phyloP scores from a whole-genome alignment of 2,329 filamentous ascomycete species.

The Calonectria multiphialidica region DNA sequence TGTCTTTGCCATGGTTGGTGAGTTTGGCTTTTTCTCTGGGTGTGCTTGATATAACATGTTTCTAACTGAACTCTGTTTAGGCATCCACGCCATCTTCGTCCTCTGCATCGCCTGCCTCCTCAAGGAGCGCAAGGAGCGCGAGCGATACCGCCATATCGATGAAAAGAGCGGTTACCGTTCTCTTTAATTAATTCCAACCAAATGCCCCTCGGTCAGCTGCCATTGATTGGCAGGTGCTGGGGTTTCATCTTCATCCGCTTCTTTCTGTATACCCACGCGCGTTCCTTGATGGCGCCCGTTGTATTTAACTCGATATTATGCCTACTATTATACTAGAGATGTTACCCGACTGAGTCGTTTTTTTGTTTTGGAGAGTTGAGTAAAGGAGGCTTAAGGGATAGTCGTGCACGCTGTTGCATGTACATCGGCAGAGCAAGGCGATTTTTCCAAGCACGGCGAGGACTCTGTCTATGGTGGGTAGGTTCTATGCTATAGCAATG shows the following conservation, averaged over 20 bases:
- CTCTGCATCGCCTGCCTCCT: conserved; percentile 80
- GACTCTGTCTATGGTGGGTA: conserved; percentile 7
- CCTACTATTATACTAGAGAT: conserved; percentile 16
- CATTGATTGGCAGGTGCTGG: conserved; percentile 22
- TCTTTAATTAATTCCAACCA: conserved; percentile 49
- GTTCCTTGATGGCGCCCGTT: neutral
- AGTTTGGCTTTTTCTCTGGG: conserved; percentile 32
- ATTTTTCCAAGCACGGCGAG: neutral
- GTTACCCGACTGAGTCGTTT: conserved; percentile 1
- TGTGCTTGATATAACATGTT: neutral
- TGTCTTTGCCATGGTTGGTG: conserved; percentile 82
- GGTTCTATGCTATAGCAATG: conserved; percentile 12
- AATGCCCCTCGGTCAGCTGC: neutral
- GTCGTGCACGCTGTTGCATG: neutral
- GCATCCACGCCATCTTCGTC: conserved; percentile 75
- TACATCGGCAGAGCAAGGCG: neutral
- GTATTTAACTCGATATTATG: conserved; percentile 16
- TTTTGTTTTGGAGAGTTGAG: conserved; percentile 2
- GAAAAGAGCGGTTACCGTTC: conserved; percentile 75
- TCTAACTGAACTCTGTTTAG: conserved; percentile 44
- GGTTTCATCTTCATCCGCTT: conserved; percentile 25
- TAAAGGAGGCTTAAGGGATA: neutral
- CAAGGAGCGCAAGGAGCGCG: conserved; percentile 84
- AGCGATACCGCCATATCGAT: conserved; percentile 84
- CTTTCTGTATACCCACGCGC: conserved; percentile 10